phyloP scores from a whole-genome alignment of 768 basidiomycete genomes.

The Pulveroboletus sp. region DNA sequence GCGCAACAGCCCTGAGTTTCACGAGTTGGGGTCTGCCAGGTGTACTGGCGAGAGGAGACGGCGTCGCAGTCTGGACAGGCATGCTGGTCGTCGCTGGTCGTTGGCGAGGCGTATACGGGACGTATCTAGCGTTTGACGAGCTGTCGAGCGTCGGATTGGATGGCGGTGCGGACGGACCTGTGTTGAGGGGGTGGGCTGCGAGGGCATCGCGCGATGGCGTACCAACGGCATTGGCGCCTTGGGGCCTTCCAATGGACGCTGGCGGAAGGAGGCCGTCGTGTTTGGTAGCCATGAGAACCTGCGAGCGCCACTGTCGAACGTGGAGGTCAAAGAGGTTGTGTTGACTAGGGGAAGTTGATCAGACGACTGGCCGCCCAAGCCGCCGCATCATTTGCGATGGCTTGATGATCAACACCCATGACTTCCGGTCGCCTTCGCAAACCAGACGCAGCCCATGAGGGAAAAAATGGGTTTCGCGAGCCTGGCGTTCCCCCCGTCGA shows the following conservation, averaged over 20 bases:
- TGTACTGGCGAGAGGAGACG: conserved; percentile 51
- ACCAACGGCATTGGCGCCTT: conserved; percentile 40
- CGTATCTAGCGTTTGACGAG: conserved; percentile 43
- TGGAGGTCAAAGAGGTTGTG: not conserved
- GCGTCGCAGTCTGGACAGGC: conserved; percentile 30
- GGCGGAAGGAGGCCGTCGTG: conserved; percentile 43
- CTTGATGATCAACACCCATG: conserved; percentile 2
- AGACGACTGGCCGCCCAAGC: not conserved
- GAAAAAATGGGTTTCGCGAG: conserved; percentile 25
- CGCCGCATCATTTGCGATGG: not conserved
- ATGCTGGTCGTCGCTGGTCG: conserved; percentile 46
- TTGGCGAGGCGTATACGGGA: conserved; percentile 75
- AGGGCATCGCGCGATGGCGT: conserved; percentile 50
- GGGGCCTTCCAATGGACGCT: conserved; percentile 50
- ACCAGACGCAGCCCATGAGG: conserved; percentile 6
- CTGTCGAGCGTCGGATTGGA: not conserved
- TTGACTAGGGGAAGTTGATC: not conserved
- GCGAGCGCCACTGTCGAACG: not conserved
- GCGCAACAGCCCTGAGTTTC: conserved; percentile 69
- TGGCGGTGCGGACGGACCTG: not conserved
- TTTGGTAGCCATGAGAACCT: conserved; percentile 30
- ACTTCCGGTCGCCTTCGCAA: conserved; percentile 5
- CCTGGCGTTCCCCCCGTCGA: conserved; percentile 2
- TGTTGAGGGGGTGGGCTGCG: conserved; percentile 58
- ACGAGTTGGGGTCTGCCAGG: conserved; percentile 66